Evolutionary conservation across 108 stramenopile genomes (phyloP).

Genomic region (Aurantiochytrium sp.): DNA sequence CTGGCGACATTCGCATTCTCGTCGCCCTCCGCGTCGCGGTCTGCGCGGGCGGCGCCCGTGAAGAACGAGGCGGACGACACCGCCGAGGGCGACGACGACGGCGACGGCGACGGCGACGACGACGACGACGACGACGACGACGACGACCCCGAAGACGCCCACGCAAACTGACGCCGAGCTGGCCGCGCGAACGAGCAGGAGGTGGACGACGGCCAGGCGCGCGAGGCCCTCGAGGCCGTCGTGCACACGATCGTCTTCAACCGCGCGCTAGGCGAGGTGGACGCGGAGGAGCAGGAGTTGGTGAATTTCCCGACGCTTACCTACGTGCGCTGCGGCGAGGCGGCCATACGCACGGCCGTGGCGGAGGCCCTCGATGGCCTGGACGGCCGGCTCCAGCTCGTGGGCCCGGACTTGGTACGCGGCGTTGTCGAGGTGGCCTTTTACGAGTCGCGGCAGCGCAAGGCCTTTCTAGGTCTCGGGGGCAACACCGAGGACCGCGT

Average conservation of each 20-base stretch:
- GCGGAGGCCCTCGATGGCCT: not conserved
- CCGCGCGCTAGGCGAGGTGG: not conserved
- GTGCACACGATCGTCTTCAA: not conserved
- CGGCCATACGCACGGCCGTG: not conserved
- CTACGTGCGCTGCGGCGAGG: not conserved
- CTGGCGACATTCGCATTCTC: too few relatives aligned
- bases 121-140: too few relatives aligned
- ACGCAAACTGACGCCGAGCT: too few relatives aligned
- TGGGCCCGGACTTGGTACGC: not conserved
- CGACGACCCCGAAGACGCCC: too few relatives aligned
- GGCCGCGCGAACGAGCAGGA: not conserved
- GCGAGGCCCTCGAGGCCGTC: not conserved
- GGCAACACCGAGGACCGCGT: not conserved
- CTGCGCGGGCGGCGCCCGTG: too few relatives aligned
- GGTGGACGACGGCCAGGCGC: not conserved
- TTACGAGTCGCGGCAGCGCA: not conserved
- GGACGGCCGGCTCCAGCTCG: not conserved
- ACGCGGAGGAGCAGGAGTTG: not conserved
- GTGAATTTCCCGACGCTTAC: not conserved
- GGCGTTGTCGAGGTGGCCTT: not conserved
- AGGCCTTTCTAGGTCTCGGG: not conserved
- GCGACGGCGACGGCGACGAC: too few relatives aligned
- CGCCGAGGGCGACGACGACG: too few relatives aligned
- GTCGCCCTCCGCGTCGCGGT: too few relatives aligned
- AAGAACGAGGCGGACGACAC: too few relatives aligned